These are phyloP conservation scores for Globisporangium takayamanum DNA, from an alignment of 352 stramenopile genomes.

Conservation along the genomic window DNA sequence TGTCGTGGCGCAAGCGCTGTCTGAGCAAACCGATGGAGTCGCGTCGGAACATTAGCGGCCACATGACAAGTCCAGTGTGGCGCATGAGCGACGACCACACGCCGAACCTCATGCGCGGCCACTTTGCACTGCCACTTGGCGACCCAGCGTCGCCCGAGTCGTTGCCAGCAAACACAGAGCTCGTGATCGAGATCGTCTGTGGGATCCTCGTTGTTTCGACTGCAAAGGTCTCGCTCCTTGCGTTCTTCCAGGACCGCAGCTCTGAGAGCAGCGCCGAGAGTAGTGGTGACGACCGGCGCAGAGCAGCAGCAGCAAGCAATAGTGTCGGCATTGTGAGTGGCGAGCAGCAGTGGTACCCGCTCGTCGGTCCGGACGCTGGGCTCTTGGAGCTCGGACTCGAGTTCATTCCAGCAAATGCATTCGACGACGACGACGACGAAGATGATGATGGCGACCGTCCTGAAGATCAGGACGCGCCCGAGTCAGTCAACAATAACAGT, in stretches of 20 bases:
- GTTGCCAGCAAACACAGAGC: constrained; percentile 29
- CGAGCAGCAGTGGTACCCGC: constrained; percentile 36
- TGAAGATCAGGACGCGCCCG: background rate
- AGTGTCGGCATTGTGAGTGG: constrained; percentile 13
- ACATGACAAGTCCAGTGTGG: constrained; percentile 40
- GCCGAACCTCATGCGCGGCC: constrained; percentile 18
- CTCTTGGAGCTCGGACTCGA: constrained; percentile 45
- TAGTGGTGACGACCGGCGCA: constrained; percentile 4
- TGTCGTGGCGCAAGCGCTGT: constrained; percentile 15
- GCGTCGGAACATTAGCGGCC: constrained; percentile 29
- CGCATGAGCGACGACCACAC: constrained; percentile 21
- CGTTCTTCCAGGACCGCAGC: constrained; percentile 18
- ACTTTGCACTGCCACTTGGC: constrained; percentile 23
- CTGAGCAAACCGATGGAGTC: constrained; percentile 39
- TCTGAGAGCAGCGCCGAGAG: constrained; percentile 1
- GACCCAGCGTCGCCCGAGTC: constrained; percentile 14
- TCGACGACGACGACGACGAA: constrained; percentile 11
- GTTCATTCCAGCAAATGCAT: constrained; percentile 25
- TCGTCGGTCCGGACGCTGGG: constrained; percentile 32
- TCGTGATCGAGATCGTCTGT: constrained; percentile 53
- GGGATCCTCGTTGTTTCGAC: constrained; percentile 37
- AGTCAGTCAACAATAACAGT: background rate
- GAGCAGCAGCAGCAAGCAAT: background rate
- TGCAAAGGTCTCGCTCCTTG: constrained; percentile 27
- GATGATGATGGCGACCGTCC: constrained; percentile 1